Evolutionary conservation across 2,329 filamentous ascomycete genomes (phyloP), one percentile per base, ranked within the genome.

Genomic region (Hymenotorrendiella dingleyae): DNA sequence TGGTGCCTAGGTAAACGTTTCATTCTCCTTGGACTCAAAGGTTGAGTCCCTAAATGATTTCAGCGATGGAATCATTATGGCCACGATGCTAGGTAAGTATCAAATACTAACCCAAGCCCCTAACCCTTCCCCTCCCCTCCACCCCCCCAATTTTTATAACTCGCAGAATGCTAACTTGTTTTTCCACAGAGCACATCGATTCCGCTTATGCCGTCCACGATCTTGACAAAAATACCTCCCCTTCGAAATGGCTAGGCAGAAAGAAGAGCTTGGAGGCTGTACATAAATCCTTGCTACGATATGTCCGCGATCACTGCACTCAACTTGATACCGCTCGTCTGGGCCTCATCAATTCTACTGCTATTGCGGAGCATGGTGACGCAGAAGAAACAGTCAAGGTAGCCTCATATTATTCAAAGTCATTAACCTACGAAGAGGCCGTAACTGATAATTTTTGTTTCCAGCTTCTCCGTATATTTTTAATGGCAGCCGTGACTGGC

Each of bases 381-480:
- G 65, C 67, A 20, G 67, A 73, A 49, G 71, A 74, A 48, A 71
- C 78, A 39, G 67, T 68, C 50, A 71, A 78, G 66, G 73, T 70
- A 68, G 50, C 26, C n/a, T 17, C 24, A 35, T n/a, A n/a, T n/a
- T n/a, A n/a, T n/a, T n/a, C n/a, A 22, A 29, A 9, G 19, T 27
- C 17, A 29, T 11, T 14, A 34, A 44, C 22, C 20, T 34, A 23
- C n/a, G 26, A 43, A 12, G 27, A 22, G 29, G n/a, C 23, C 24
- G 50, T 37, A 51, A 22, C 50, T n/a, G n/a, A n/a, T 61, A 37
- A 62, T 49, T 44, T 42, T n/a, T 36, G 33, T 23, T n/a, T 45
- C 17, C 67, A 82, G 67, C 67, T 84, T 38, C 66, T 84, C 30
- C 77, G 78, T 45, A 68, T 84, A 42, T 72, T 84, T 26, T 22